Conservation (phyloP, 371 early-diverging fungal genomes). For the Blakeslea trispora region DNA sequence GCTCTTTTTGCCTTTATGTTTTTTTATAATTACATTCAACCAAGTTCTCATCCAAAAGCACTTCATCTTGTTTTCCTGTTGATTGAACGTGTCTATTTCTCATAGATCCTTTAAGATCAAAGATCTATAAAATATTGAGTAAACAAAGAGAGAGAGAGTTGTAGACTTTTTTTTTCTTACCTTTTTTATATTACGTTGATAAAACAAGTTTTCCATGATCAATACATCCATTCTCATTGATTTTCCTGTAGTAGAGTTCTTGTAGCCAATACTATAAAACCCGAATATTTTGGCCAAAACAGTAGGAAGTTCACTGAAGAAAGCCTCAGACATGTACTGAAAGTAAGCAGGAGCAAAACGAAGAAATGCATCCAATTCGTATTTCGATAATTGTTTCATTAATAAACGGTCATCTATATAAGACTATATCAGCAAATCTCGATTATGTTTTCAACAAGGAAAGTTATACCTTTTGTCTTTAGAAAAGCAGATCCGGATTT, state of each 20-base stretch:
- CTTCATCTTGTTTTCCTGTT: slow-evolving; percentile 86
- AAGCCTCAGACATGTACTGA: slow-evolving; percentile 86
- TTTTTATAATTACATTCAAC: slow-evolving; percentile 65
- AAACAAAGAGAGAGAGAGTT: no score
- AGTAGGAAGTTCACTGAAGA: slow-evolving; percentile 85
- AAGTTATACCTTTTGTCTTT: slow-evolving; percentile 70
- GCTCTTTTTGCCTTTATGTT: neutral
- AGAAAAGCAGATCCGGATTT: slow-evolving; percentile 92
- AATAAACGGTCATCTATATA: slow-evolving; percentile 84
- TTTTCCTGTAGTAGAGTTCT: slow-evolving; percentile 80
- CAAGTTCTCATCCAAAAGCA: slow-evolving; percentile 92
- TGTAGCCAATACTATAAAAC: slow-evolving; percentile 88
- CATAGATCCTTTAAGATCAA: slow-evolving; percentile 95
- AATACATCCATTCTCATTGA: slow-evolving; percentile 88
- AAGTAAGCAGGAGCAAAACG: slow-evolving; percentile 95
- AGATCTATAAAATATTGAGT: slow-evolving; percentile 55
- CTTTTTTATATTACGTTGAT: slow-evolving; percentile 75
- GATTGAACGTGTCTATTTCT: slow-evolving; percentile 94
- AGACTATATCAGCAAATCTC: neutral
- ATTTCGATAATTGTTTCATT: slow-evolving; percentile 88
- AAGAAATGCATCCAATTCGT: slow-evolving; percentile 89
- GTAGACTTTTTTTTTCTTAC: slow-evolving; percentile 32
- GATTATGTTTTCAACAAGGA: neutral
- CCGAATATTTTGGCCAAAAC: slow-evolving; percentile 95
- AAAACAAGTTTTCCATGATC: slow-evolving; percentile 97